phyloP scores from a whole-genome alignment of 805 yeast genomes.

The Hanseniaspora taiwanica region DNA sequence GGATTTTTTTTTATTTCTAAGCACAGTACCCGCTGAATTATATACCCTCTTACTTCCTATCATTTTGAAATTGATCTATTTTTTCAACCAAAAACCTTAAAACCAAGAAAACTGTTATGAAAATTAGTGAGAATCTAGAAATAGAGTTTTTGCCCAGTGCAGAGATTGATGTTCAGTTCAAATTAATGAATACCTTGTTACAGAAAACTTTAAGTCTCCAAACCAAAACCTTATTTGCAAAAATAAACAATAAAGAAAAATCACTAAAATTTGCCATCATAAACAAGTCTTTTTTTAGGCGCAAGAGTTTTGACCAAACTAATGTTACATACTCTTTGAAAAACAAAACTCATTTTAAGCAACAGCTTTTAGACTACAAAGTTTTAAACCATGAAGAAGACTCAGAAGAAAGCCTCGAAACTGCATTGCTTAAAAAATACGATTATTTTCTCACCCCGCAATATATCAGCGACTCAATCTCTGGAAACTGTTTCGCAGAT shows the following conservation, averaged over 20 bases:
- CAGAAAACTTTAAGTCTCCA: too few relatives aligned
- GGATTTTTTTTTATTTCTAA: too few relatives aligned
- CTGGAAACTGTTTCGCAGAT: too few relatives aligned
- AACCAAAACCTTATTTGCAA: neutral
- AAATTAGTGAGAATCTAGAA: neutral
- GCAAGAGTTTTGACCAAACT: neutral
- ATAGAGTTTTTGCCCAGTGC: neutral
- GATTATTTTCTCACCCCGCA: neutral
- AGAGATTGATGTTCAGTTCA: neutral
- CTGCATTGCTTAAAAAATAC: neutral
- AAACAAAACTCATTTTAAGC: neutral
- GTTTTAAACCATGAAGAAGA: neutral
- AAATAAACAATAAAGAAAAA: neutral
- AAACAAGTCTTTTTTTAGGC: neutral
- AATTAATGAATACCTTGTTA: neutral
- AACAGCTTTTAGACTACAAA: neutral
- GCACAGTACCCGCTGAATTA: too few relatives aligned
- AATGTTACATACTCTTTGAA: neutral
- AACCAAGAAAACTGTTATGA: neutral
- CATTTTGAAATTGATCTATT: too few relatives aligned
- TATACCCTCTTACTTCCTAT: too few relatives aligned
- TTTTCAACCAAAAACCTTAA: neutral
- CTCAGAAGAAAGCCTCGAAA: neutral
- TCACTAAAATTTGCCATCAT: neutral
- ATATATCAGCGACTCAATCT: neutral